phyloP scores from a whole-genome alignment of 495 filamentous ascomycete species.

The Xylaria telfairii region DNA sequence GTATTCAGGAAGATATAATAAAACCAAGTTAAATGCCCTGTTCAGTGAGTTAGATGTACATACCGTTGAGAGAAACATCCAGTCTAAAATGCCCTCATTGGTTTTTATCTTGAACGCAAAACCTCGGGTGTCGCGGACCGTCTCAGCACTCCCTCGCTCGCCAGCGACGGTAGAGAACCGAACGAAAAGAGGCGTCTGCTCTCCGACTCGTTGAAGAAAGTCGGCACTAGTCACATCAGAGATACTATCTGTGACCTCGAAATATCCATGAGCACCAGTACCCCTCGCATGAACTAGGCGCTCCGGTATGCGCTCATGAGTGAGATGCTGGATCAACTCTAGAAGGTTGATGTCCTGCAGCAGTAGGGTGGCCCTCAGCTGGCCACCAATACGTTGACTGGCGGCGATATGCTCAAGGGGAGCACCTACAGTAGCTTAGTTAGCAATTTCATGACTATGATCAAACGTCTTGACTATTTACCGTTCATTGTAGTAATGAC shows the following conservation, averaged over 20 bases:
- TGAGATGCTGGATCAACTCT: constrained; percentile 72
- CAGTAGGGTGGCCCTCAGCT: constrained; percentile 20
- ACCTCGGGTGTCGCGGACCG: constrained; percentile 70
- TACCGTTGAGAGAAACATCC: constrained; percentile 43
- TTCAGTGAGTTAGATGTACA: neutral
- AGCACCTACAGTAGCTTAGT: constrained; percentile 9
- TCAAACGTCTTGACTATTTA: neutral
- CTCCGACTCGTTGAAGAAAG: constrained; percentile 25
- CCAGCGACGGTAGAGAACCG: constrained; percentile 72
- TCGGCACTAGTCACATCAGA: constrained; percentile 51
- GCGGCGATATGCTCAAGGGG: constrained; percentile 15
- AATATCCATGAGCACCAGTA: constrained; percentile 65
- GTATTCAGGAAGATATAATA: neutral
- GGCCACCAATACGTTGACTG: constrained; percentile 27
- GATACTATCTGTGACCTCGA: constrained; percentile 64
- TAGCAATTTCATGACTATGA: neutral
- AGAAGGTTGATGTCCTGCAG: constrained; percentile 49
- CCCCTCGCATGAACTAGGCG: constrained; percentile 68
- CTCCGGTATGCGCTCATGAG: constrained; percentile 63
- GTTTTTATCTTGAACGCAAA: constrained; percentile 69
- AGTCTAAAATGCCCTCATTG: constrained; percentile 44
- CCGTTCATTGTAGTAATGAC: constrained; percentile 23
- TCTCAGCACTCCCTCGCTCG: constrained; percentile 67
- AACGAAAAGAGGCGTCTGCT: constrained; percentile 41
- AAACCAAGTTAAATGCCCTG: too few species aligned